These are phyloP conservation scores for Tuber melanosporum DNA, from an alignment of 495 filamentous ascomycete species.

Conservation along the genomic window DNA sequence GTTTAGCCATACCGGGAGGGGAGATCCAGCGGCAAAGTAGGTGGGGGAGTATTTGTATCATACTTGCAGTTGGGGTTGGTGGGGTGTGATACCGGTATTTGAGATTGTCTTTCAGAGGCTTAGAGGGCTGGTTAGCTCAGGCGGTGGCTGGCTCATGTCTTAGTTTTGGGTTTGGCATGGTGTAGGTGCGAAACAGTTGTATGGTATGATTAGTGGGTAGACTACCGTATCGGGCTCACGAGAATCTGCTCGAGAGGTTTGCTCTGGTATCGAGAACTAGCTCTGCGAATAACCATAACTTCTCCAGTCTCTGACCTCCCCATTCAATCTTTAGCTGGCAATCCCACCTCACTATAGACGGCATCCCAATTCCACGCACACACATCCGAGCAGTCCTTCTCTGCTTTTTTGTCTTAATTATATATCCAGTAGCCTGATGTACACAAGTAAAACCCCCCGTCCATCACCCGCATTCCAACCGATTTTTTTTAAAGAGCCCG, in stretches of 20 bases:
- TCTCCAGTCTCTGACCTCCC: not conserved
- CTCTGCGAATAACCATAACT: not conserved
- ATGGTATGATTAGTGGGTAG: not conserved
- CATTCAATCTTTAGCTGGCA: not conserved
- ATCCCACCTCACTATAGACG: not conserved
- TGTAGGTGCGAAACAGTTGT: not conserved
- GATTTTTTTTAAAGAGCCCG: slow-evolving; percentile 8
- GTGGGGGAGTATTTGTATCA: not conserved
- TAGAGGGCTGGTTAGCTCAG: not conserved
- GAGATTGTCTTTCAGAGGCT: not conserved
- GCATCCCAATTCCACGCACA: not conserved
- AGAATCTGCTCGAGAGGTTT: not conserved
- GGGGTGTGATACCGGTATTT: not conserved
- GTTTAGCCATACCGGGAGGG: not conserved
- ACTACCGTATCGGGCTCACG: not conserved
- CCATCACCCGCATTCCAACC: slow-evolving; percentile 6
- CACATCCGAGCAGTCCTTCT: not conserved
- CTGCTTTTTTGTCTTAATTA: not conserved
- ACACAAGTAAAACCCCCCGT: slow-evolving; percentile 1
- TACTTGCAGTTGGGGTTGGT: not conserved
- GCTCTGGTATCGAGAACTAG: not conserved
- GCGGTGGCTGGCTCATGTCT: not conserved
- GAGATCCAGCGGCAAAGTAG: not conserved
- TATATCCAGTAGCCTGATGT: not conserved
- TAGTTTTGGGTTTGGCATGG: not conserved